Evolutionary conservation across 2,329 filamentous ascomycete species (phyloP).

Genomic region (Tolypocladium amazonense): DNA sequence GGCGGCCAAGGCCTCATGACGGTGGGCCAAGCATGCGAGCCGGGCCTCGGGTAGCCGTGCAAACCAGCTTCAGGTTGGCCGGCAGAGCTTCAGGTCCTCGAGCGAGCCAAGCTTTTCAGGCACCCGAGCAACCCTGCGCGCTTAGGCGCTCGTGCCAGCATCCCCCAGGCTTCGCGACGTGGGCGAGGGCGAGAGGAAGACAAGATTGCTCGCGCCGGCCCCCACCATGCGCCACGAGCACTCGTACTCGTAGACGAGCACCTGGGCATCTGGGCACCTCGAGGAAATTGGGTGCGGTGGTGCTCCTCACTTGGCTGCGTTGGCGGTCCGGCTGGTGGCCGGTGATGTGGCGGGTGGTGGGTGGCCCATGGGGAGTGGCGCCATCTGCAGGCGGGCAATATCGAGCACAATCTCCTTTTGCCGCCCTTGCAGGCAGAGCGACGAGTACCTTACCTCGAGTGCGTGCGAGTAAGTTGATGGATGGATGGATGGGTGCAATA

Average conservation of each 20-base stretch:
- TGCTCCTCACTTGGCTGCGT: background rate
- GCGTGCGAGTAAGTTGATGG: too few relatives aligned
- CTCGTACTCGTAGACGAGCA: background rate
- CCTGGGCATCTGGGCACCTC: too few relatives aligned
- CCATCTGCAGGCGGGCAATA: background rate
- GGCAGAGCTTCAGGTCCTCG: background rate
- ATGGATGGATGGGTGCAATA: background rate
- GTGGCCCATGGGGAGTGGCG: background rate
- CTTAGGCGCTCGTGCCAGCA: background rate
- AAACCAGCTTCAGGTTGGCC: background rate
- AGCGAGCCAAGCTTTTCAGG: background rate
- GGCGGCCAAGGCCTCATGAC: background rate
- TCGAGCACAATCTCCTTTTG: background rate
- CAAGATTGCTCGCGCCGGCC: background rate
- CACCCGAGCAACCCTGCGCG: background rate
- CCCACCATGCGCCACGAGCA: background rate
- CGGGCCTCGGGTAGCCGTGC: background rate
- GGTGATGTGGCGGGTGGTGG: conserved; percentile 2
- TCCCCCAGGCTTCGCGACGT: background rate
- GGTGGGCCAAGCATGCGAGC: background rate
- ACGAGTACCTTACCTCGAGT: too few relatives aligned
- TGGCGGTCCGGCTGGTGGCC: background rate
- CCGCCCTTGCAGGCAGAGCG: background rate
- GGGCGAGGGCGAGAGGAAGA: background rate
- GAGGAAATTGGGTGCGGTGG: background rate